Evolutionary conservation across 225 moss, liverwort and hornwort species (phyloP), one percentile per base, ranked within the genome.

Genomic region (Lunularia cruciata): DNA sequence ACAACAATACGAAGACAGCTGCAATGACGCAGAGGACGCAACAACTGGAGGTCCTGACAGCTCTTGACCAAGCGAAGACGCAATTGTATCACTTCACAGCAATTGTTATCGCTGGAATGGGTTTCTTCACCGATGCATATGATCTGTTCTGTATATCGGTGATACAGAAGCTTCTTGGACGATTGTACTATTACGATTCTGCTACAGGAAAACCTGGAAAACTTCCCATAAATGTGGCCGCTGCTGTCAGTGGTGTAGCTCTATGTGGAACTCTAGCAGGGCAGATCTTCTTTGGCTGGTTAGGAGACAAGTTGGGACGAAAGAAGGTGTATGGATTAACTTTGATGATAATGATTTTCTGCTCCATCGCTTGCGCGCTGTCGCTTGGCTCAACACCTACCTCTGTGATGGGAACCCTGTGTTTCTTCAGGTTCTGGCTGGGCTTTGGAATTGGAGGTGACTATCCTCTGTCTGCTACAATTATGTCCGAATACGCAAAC

Each of bases 381-480:
- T 27, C 57, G 9, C 45, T 26, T 26, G 57, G 36, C 40, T 40
- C 20, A 19, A 57, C 26, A 26, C 39, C 28, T 26, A 58, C 13
- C 8, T 10, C 5, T 28, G 6, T 58, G 3, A 55, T 70, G 57
- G 23, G 20, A 8, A 70, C 37, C 40, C 57, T 70, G 40, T 57
- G 69, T 27, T 70, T 70, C 54, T 70, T 70, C 43, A 52, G 69
- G 12, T 70, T 70, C 58, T 70, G 80, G 84, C 53, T 86, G 0
- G 86, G 84, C 0, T 81, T 86, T 23, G 86, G 86, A 3, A 86
- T 86, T 6, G 86, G 86, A 3, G 86, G 86, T 0, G 84, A 75
- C 0, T 84, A 79, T 6, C 86, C 86, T 0, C 57, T 86, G 0
- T 74, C 74, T 0, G 86, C 86, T 0, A 81, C 81, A 0, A 86